Base-by-base conservation (phyloP, 768 basidiomycete genomes). In the Boletales sp. region DNA sequence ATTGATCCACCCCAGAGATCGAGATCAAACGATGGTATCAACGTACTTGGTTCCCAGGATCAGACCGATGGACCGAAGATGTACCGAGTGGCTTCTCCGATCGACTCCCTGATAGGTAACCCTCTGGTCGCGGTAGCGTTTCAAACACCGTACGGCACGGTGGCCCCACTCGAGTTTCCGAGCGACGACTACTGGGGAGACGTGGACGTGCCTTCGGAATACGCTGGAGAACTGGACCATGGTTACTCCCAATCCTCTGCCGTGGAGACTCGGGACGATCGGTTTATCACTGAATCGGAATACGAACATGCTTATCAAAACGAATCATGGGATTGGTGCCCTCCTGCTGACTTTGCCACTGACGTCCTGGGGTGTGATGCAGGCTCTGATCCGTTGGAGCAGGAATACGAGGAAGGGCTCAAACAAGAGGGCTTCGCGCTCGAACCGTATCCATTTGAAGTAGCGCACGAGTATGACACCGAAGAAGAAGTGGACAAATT, bases 101-200 rank as follows among this genome's bases (percentile, higher is more conserved):
- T 38, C 11, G 51, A 39, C 40, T 52, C 55, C 9, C 17, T 46
- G 40, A 31, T 30, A 9, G 55, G 50, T 11, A 40, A 27, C 21
- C 49, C 30, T 24, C 50, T 50, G 21, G 39, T 45, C 32, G 17
- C 50, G 47, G 17, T 30, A 37, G 45, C 27, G 18, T 51, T 57
- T 15, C 51, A 27, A 13, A 52, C 51, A 34, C 21, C 36, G 35
- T 55, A 58, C 46, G 54, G 59, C 15, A 27, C 5, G 6, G 27
- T 52, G 18, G 40, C 8, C 10, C 42, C 53, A 40, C 45, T 48
- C 47, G 54, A 48, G 37, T 48, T 55, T 8, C n/a, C 44, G n/a
- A 55, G 57, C 34, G 54, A 56, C 12, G 48, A 46, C 34, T 36
- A 31, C 37, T 47, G 47, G 13, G 45, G 19, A 32, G 24, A 29